Base-by-base conservation (phyloP, 352 stramenopile genomes). In the Sclerospora graminicola region DNA sequence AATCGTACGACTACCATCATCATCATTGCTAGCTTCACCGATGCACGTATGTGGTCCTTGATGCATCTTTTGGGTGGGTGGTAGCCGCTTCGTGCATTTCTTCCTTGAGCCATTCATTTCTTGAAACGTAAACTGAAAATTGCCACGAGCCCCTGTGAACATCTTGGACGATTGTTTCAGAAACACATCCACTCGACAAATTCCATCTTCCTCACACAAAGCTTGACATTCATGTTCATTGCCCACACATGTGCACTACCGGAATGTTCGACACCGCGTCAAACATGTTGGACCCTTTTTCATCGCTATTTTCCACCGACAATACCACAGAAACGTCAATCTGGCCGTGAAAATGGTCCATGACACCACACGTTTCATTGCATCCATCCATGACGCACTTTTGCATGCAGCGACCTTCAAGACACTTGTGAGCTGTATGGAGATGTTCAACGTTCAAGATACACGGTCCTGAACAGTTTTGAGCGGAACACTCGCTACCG, bases 21-120 rank as follows among this genome's bases (percentile, higher is more conserved):
- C 39, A 1, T 54, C 35, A 4, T 36, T 35, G 13, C 30, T 56
- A 4, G 49, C 14, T 5, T 44, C 45, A 43, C 27, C 51, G 20
- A 71, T 49, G 37, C 78, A 90, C 16, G 60, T 60, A 41, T 90
- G 78, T 0, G 36, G 10, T 1, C 60, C 67, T 0, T 48, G 21
- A 26, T 87, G 75, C n/a, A 56, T 66, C 21, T 66, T 57, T 39
- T 83, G 57, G 8, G 60, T 60, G 0, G 67, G 47, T 15, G 38
- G 44, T 10, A 90, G 29, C 31, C 61, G 48, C 23, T 51, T 49
- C 0, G 47, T 48, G 33, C 75, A 90, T 31, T 82, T 82, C 47
- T 84, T 84, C 7, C 70, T 69, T 11, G 60, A 60, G 0, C 75
- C 76, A 47, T 88, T 90, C 75, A 90, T 90, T 41, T 87, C 79